phyloP scores from a whole-genome alignment of 352 stramenopile species.

The Phytophthora litchii region DNA sequence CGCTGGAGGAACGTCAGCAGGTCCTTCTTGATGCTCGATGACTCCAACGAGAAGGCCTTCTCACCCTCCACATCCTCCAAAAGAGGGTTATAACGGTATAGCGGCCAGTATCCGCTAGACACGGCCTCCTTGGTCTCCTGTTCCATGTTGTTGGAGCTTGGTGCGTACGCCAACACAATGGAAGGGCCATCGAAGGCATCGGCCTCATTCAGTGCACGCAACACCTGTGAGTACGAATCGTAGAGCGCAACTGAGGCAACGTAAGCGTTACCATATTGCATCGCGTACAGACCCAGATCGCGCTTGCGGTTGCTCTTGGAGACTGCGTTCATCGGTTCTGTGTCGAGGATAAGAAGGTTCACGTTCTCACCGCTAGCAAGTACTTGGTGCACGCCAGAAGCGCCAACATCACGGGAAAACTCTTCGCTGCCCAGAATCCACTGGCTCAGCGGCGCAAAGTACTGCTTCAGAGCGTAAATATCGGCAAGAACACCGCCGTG shows the following conservation, averaged over 20 bases:
- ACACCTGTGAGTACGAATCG: slow-evolving; percentile 86
- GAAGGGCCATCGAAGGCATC: slow-evolving; percentile 90
- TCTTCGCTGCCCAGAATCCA: slow-evolving; percentile 84
- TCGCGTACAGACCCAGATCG: slow-evolving; percentile 91
- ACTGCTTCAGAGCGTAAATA: slow-evolving; percentile 60
- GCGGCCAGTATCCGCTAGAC: slow-evolving; percentile 88
- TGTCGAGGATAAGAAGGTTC: slow-evolving; percentile 81
- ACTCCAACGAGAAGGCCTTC: slow-evolving; percentile 91
- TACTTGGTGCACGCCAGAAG: slow-evolving; percentile 75
- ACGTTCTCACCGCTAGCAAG: slow-evolving; percentile 78
- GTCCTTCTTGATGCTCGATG: slow-evolving; percentile 91
- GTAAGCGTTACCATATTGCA: slow-evolving; percentile 95
- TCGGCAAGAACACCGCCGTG: slow-evolving; percentile 45
- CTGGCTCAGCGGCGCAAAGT: slow-evolving; percentile 75
- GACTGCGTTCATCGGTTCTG: slow-evolving; percentile 68
- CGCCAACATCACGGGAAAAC: slow-evolving; percentile 73
- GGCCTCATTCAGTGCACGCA: slow-evolving; percentile 91
- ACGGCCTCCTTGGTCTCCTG: slow-evolving; percentile 90
- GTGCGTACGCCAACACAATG: slow-evolving; percentile 91
- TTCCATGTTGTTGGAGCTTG: slow-evolving; percentile 83
- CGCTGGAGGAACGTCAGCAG: slow-evolving; percentile 88
- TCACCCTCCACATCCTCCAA: slow-evolving; percentile 80
- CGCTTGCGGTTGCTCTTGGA: slow-evolving; percentile 88
- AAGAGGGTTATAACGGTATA: slow-evolving; percentile 93
- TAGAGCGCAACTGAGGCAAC: slow-evolving; percentile 92